Conservation (phyloP, 2,329 filamentous ascomycete genomes). For the Aspergillus tamarii region DNA sequence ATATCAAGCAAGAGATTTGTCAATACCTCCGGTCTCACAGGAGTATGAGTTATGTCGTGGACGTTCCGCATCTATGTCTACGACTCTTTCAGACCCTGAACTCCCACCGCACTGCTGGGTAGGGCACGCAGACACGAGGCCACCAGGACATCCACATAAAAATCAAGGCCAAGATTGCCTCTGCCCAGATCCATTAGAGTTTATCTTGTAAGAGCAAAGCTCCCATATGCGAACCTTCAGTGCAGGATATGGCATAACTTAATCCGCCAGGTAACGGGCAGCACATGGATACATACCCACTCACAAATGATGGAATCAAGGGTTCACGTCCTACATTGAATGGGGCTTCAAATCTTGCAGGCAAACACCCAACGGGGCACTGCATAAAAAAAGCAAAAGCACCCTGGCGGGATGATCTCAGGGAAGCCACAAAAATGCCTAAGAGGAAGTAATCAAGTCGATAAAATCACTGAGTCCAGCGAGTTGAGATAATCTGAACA, state of each 20-base stretch:
- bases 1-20: background rate
- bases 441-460: background rate
- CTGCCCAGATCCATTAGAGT: background rate
- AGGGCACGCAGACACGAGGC: background rate
- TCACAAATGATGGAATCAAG: background rate
- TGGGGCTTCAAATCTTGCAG: background rate
- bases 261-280: background rate
- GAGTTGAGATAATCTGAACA: background rate
- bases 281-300: background rate
- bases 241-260: background rate
- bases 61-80: constrained; percentile 13
- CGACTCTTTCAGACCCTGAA: constrained; percentile 29
- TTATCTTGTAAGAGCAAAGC: background rate
- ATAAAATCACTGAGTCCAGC: background rate
- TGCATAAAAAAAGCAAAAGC: background rate
- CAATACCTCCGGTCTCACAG: background rate
- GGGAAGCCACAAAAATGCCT: background rate
- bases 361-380: background rate
- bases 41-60: background rate
- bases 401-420: background rate
- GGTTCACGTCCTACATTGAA: background rate
- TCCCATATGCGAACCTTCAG: background rate
- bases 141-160: background rate
- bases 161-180: background rate
- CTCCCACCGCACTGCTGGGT: constrained; percentile 19